Base-by-base conservation (phyloP, 208 protist genomes). In the Willaertia magna region DNA sequence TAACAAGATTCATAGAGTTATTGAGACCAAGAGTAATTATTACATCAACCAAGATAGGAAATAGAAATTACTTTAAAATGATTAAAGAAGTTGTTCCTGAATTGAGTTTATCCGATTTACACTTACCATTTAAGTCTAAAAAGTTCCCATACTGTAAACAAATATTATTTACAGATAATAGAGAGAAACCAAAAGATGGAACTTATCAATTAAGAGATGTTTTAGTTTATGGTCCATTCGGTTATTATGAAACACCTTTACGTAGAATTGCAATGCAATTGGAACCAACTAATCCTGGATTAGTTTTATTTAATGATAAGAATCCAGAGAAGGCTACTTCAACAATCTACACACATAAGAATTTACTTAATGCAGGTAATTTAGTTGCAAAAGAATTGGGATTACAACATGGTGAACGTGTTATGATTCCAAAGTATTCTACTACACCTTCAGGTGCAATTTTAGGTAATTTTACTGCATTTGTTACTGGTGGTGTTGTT, bases 151-250 rank as follows among this genome's bases (percentile, higher is more conserved):
- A 55, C 43, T 83, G 20, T 11, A 83, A 83, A 40, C 46, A 51
- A 43, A 55, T 83, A 26, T n/a, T 83, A 12, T 55, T 83, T 4
- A 83, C 78, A 22, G 78, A 83, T 52, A 43, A 9, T 2, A 55
- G 43, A 6, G 18, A 20, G n/a, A 42, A 49, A 4, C 46, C 78
- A 48, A 49, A 43, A 52, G n/a, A 39, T 26, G 78, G 78, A 39
- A 55, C 46, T 55, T 55, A 51, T 16, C 43, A 55, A 39, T 55
- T 55, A 20, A 48, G 55, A n/a, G 78, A 83, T 55, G 12, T 18
- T 55, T 55, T 55, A 4, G 78, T 83, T 42, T 83, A 83, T 83
- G 78, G 78, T 43, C 78, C 78, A 39, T 83, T 83, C 22, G 78
- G 78, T 59, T 83, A 55, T 26, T 83, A 83, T 42, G 78, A 83